Percentiles rank a stretch among this genome's conserved stretches.
Conservation (phyloP, 2,329 filamentous ascomycete genomes). For the Bimuria novae-zelandiae region DNA sequence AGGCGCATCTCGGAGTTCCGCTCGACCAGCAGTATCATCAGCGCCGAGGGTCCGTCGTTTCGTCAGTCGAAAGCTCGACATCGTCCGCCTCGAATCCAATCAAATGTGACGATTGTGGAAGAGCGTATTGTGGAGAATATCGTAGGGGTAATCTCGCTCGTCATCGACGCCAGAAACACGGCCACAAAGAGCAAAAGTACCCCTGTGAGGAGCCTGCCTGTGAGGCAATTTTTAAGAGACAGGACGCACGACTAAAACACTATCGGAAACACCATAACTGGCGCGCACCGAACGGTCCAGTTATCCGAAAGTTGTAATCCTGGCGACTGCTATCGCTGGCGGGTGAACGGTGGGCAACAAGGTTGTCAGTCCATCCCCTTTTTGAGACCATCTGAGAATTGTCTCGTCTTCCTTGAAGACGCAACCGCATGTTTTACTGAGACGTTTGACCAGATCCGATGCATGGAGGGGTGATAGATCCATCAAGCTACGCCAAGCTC, state of each 20-base stretch:
- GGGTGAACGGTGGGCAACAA: too few species aligned
- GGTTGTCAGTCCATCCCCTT: too few species aligned
- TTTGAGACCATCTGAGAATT: too few species aligned
- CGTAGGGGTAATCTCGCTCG: conserved; percentile 16
- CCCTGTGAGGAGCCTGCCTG: conserved; percentile 13
- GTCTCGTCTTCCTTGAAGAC: too few species aligned
- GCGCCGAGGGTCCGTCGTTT: not conserved
- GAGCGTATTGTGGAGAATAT: conserved; percentile 7
- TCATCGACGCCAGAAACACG: conserved; percentile 15
- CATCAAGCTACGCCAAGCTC: too few species aligned
- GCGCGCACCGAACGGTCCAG: not conserved
- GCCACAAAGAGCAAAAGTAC: not conserved
- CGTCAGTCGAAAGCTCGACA: conserved; percentile 1
- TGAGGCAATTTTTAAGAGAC: conserved; percentile 10
- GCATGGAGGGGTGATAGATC: too few species aligned
- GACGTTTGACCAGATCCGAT: too few species aligned
- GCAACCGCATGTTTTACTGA: too few species aligned
- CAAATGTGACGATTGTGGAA: not conserved
- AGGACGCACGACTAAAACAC: conserved; percentile 22
- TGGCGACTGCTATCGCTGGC: too few species aligned
- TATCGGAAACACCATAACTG: conserved; percentile 13
- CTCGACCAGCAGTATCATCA: too few species aligned
- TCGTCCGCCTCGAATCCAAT: not conserved
- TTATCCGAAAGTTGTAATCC: not conserved
- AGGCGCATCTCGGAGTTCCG: too few species aligned